Conservation (phyloP, 2,329 filamentous ascomycete genomes). For the Colletotrichum musicola region DNA sequence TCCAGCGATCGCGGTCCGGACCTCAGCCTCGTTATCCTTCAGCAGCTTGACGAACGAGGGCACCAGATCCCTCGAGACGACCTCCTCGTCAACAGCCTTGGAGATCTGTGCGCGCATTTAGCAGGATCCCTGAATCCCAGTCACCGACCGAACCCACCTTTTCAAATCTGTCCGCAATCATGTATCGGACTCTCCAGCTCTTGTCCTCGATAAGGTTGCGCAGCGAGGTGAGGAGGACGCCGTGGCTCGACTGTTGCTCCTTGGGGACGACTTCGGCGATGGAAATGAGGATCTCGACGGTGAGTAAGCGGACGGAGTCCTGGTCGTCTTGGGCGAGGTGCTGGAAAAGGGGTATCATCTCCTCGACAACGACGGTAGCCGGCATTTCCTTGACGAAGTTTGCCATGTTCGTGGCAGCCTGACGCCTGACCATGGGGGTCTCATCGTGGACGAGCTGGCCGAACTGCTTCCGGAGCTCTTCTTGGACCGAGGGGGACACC, state of each 20-base stretch:
- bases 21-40: constrained; percentile 98
- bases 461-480: constrained; percentile 92
- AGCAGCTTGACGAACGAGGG: constrained; percentile 97
- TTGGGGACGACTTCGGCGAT: constrained; percentile 98
- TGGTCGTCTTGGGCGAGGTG: constrained; percentile 97
- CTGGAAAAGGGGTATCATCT: constrained; percentile 99
- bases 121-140: constrained; percentile 36
- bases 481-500: constrained; percentile 87
- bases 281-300: constrained; percentile 94
- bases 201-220: constrained; percentile 98
- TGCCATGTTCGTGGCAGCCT: constrained; percentile 94
- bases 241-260: constrained; percentile 97
- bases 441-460: constrained; percentile 95
- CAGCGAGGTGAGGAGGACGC: constrained; percentile 89
- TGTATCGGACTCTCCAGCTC: constrained; percentile 99
- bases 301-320: constrained; percentile 95
- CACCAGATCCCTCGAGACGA: constrained; percentile 92
- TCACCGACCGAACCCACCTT: constrained; percentile 70
- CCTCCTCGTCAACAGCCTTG: constrained; percentile 97
- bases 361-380: constrained; percentile 89
- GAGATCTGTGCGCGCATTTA: constrained; percentile 75
- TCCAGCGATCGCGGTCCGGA: constrained; percentile 94
- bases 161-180: constrained; percentile 98
- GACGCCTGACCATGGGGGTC: constrained; percentile 98
- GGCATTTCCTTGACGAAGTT: constrained; percentile 99